A percentile compares a stretch with the other conserved stretches of the same genome.
Evolutionary conservation across 495 filamentous ascomycete species (phyloP).

Genomic region (Thozetella sp.): DNA sequence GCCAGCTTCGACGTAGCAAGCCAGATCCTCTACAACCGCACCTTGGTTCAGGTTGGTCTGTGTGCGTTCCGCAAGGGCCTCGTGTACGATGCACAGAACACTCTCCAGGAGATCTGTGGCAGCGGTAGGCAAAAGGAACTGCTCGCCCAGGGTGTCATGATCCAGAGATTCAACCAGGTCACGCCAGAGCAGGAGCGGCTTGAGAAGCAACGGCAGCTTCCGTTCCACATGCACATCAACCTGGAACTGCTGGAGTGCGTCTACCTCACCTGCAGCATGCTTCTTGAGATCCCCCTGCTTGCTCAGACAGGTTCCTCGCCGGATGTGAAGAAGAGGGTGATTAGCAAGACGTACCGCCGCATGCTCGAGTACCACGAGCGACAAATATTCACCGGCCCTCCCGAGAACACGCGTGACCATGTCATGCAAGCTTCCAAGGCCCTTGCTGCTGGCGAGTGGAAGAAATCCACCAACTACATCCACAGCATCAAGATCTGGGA

Average conservation of each 20-base stretch:
- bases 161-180: constrained; percentile 92
- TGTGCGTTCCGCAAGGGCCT: constrained; percentile 97
- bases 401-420: constrained; percentile 97
- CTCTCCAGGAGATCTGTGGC: constrained; percentile 96
- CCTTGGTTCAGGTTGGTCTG: constrained; percentile 95
- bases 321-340: constrained; percentile 95
- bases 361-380: constrained; percentile 99
- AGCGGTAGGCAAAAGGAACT: constrained; percentile 97
- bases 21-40: constrained; percentile 98
- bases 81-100: constrained; percentile 95
- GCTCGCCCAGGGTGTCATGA: constrained; percentile 95
- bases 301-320: constrained; percentile 95
- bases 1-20: constrained; percentile 92
- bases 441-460: constrained; percentile 95
- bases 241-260: constrained; percentile 97
- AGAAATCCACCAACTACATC: constrained; percentile 89
- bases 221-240: constrained; percentile 99
- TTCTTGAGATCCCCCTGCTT: constrained; percentile 95
- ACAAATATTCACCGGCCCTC: constrained; percentile 97
- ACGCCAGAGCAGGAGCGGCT: constrained; percentile 96
- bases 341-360: constrained; percentile 98
- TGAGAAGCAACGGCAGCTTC: constrained; percentile 93
- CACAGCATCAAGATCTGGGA: constrained; percentile 99
- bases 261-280: constrained; percentile 98
- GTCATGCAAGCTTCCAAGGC: constrained; percentile 99